A percentile compares a stretch with the other conserved stretches of the same genome.
Evolutionary conservation across 495 filamentous ascomycete genomes (phyloP).

Genomic region (Durotheca rogersii): DNA sequence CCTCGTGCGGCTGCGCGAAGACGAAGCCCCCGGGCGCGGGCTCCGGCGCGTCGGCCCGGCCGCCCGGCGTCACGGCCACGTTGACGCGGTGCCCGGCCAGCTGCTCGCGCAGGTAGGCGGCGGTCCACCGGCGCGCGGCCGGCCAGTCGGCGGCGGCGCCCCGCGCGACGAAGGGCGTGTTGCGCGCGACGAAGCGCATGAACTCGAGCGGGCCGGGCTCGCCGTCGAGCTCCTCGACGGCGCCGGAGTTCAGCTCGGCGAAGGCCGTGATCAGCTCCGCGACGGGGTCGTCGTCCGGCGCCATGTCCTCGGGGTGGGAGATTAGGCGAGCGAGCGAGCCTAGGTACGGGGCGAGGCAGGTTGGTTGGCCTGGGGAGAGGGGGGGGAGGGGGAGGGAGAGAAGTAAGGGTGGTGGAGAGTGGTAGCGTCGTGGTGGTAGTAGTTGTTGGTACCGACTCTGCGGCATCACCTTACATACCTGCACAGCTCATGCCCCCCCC

Average conservation of each 20-base stretch:
- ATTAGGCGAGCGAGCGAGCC: too few species aligned
- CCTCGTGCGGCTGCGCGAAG: slow-evolving; percentile 59
- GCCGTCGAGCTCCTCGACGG: slow-evolving; percentile 57
- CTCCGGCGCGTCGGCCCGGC: slow-evolving; percentile 65
- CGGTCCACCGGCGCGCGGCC: slow-evolving; percentile 60
- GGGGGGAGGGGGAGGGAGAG: too few species aligned
- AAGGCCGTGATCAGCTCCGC: slow-evolving; percentile 61
- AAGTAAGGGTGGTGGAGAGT: too few species aligned
- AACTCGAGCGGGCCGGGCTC: slow-evolving; percentile 71
- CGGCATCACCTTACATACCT: too few species aligned
- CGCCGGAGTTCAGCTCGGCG: slow-evolving; percentile 62
- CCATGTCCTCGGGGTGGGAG: slow-evolving; percentile 9
- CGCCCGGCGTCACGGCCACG: slow-evolving; percentile 68
- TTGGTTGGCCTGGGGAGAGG: too few species aligned
- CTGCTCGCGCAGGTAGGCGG: slow-evolving; percentile 50
- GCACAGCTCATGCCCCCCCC: too few species aligned
- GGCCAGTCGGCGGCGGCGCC: slow-evolving; percentile 58
- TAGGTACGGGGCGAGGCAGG: background rate
- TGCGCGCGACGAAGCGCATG: slow-evolving; percentile 65
- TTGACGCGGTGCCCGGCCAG: slow-evolving; percentile 58
- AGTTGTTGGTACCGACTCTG: too few species aligned
- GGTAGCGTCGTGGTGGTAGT: too few species aligned
- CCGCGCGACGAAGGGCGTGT: slow-evolving; percentile 69
- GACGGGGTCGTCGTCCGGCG: slow-evolving; percentile 39
- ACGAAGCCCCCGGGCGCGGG: slow-evolving; percentile 45